Percentiles rank a stretch among this genome's conserved stretches.
phyloP scores from a whole-genome alignment of 1,139 yeast genomes.

The Sugiyamaella neomexicana region DNA sequence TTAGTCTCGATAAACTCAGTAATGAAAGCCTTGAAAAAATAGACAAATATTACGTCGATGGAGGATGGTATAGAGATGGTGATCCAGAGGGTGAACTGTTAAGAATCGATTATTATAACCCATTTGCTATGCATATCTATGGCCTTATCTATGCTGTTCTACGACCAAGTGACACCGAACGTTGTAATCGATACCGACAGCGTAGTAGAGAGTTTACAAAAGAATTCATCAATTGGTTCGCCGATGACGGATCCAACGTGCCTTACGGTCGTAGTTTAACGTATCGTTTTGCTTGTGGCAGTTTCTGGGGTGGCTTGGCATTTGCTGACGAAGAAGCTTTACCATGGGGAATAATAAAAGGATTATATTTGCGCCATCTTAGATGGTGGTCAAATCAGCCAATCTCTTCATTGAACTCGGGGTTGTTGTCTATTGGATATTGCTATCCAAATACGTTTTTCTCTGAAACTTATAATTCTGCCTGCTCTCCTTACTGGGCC shows the following conservation, averaged over 20 bases:
- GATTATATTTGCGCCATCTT: slow-evolving; percentile 33
- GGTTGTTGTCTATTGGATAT: slow-evolving; percentile 36
- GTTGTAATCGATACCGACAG: slow-evolving; percentile 26
- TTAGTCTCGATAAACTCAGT: slow-evolving; percentile 23
- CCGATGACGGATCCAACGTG: slow-evolving; percentile 35
- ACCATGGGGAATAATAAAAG: slow-evolving; percentile 36
- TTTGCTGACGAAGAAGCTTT: slow-evolving; percentile 28
- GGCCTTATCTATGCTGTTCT: slow-evolving; percentile 32
- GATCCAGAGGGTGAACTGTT: slow-evolving; percentile 20
- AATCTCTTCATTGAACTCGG: slow-evolving; percentile 29
- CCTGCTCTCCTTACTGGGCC: slow-evolving; percentile 41
- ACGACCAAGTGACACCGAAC: slow-evolving; percentile 27
- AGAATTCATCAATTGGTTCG: slow-evolving; percentile 34
- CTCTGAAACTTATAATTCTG: slow-evolving; percentile 38
- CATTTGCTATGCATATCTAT: slow-evolving; percentile 40
- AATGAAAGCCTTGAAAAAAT: slow-evolving; percentile 30
- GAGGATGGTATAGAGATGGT: slow-evolving; percentile 42
- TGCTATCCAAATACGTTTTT: slow-evolving; percentile 37
- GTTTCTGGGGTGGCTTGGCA: slow-evolving; percentile 39
- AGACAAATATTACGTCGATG: slow-evolving; percentile 34
- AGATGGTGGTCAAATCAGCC: slow-evolving; percentile 40
- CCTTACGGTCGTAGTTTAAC: slow-evolving; percentile 40
- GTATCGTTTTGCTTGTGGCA: slow-evolving; percentile 37
- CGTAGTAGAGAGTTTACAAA: slow-evolving; percentile 33
- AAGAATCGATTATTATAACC: slow-evolving; percentile 38